phyloP scores from a whole-genome alignment of 495 filamentous ascomycete species.

The Penicillium cosmopolitanum region DNA sequence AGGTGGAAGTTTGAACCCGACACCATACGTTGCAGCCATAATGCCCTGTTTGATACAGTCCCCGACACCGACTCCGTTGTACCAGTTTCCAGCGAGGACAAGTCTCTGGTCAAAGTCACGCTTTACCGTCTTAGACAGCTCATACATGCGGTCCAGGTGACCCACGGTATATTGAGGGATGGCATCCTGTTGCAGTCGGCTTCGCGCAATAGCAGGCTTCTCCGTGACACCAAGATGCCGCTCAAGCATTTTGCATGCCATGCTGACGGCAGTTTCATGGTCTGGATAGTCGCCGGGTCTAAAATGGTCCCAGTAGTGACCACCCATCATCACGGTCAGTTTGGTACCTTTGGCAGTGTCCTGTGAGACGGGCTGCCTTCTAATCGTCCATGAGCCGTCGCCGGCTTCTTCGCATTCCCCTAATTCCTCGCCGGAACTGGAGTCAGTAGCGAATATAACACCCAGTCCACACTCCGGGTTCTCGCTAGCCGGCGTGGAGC shows the following conservation, averaged over 20 bases:
- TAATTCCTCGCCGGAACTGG: slow-evolving; percentile 33
- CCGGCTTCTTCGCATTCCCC: not conserved
- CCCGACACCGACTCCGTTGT: slow-evolving; percentile 64
- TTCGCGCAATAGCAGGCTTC: slow-evolving; percentile 57
- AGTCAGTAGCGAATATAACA: slow-evolving; percentile 86
- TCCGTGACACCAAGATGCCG: slow-evolving; percentile 74
- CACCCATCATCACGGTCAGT: slow-evolving; percentile 92
- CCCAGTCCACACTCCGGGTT: slow-evolving; percentile 88
- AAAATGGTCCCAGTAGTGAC: slow-evolving; percentile 84
- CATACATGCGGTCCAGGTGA: slow-evolving; percentile 65
- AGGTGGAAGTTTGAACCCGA: slow-evolving; percentile 25
- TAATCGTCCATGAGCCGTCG: not conserved
- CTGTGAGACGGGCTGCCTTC: slow-evolving; percentile 37
- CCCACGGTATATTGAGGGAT: slow-evolving; percentile 89
- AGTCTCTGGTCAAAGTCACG: slow-evolving; percentile 64
- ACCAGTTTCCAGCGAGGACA: slow-evolving; percentile 79
- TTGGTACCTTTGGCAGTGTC: slow-evolving; percentile 72
- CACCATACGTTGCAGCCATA: slow-evolving; percentile 38
- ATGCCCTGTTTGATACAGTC: slow-evolving; percentile 61
- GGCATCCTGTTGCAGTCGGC: slow-evolving; percentile 71
- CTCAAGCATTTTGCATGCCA: slow-evolving; percentile 68
- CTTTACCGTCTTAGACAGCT: slow-evolving; percentile 58
- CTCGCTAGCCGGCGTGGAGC: slow-evolving; percentile 64
- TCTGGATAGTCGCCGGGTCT: slow-evolving; percentile 55
- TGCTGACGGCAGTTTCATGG: slow-evolving; percentile 61